Base-by-base conservation (phyloP, 1,284 basidiomycete genomes). In the Prillingera fragicola region DNA sequence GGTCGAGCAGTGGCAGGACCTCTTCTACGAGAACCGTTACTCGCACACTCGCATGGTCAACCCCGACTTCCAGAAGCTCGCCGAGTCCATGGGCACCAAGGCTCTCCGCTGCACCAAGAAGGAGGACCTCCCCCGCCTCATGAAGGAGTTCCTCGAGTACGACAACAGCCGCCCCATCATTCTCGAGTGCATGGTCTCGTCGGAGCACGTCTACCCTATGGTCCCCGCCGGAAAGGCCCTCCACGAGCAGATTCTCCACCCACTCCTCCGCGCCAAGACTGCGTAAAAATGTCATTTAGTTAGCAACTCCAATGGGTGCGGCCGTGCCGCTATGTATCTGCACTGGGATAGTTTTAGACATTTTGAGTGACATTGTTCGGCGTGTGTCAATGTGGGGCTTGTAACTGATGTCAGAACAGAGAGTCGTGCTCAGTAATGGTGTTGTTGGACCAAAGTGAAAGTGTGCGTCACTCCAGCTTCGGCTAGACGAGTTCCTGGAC, bases 111-210 rank as follows among this genome's bases (percentile, higher is more conserved):
- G 85, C 67, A 73, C 77, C 36, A 80, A 65, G 27, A 66, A 78
- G 7, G 81, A 78, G 32, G 92, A 98, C 45, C 77, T 98, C 12
- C 87, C 88, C 0, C 81, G 77, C 29, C 94, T 87, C 78, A 97
- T 98, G 91, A 90, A 91, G 76, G 92, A 97, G 78, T 95, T 98
- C 73, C 78, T 98, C 60, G 91, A 94, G 74, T 95, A 94, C 71
- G 67, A 71, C 50, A 84, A 81, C 55, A 77, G 77, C 48, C 85
- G 81, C 72, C 94, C 94, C 2, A 79, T 97, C 34, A 71, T 98
- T 53, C 77, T 98, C 75, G 92, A 98, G 73, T 94, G 89, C 64
- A 46, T 85, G 45, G 87, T 96, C 26, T 83, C 53, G 61, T 82
- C 81, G 58, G 92, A 96, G 74, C 91, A 96, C 69, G 91, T 95